Base-by-base conservation (phyloP, 106 monocot genomes). In the Acanthochlamys bracteata region DNA sequence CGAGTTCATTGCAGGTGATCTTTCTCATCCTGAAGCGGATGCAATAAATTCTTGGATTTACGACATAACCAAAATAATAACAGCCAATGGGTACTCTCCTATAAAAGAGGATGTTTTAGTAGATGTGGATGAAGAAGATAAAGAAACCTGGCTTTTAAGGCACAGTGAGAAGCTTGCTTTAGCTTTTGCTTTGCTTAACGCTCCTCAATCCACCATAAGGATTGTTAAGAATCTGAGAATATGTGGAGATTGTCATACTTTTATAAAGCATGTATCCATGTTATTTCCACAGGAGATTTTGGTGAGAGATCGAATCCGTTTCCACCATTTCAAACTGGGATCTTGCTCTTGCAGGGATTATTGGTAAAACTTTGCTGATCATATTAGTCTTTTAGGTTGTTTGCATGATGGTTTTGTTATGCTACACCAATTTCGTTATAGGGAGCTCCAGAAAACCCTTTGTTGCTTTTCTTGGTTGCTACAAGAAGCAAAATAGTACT, bases 111-210 rank as follows among this genome's bases (percentile, higher is more conserved):
- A 77, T 24, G 77, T 76, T 19, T 61, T 76, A 25, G 0, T 73
- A 26, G 73, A 81, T 45, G 21, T 73, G 16, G 69, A 65, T 47
- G 69, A 69, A 59, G 81, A 76, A 49, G 78, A 82, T 11, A 71
- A 73, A 52, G 73, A 83, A 25, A 74, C 49, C 10, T 77, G 77
- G 58, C 66, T 77, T 10, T 66, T 42, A 7, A 33, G 70, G 13
- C 77, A 74, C 52, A 77, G 77, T 19, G 70, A 82, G 69, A 82
- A 82, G 61, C 66, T 74, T 46, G 74, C 77, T 43, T 22, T 74
- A 41, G 77, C 74, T 22, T 73, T 66, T 12, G 49, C 58, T 10
- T 39, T 53, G 41, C 20, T 59, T 4, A 65, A 20, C 14, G 19
- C 73, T 73, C 20, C 51, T 23, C 27, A 64, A 19, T 26, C 47